phyloP scores from a whole-genome alignment of 2,329 filamentous ascomycete genomes.

The Ceratocystis harringtonii region DNA sequence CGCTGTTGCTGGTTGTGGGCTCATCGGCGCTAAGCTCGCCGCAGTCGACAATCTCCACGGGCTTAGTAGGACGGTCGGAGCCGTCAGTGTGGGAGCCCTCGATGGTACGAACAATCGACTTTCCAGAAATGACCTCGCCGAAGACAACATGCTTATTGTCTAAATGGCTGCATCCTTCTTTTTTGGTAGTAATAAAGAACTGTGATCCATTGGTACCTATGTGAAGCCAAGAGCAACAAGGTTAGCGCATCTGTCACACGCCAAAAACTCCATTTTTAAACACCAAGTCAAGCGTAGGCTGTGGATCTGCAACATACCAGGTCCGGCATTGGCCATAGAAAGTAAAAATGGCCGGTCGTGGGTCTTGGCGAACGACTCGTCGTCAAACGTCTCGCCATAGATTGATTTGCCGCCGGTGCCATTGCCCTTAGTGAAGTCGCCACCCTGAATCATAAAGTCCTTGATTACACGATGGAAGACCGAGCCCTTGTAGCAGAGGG shows the following conservation, averaged over 20 bases:
- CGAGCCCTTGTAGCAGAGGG: conserved; percentile 84
- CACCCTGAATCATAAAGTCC: conserved; percentile 96
- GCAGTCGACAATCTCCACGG: conserved; percentile 65
- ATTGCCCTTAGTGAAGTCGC: conserved; percentile 89
- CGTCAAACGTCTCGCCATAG: conserved; percentile 92
- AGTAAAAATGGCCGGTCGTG: conserved; percentile 87
- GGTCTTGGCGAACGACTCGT: conserved; percentile 87
- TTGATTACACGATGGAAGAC: conserved; percentile 95
- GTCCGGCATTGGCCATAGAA: conserved; percentile 95
- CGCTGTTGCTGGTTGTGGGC: conserved; percentile 50
- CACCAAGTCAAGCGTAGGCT: not conserved
- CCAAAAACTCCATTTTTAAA: not conserved
- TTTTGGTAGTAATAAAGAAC: conserved; percentile 93
- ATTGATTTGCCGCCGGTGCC: conserved; percentile 95
- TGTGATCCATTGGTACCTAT: conserved; percentile 86
- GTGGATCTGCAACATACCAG: conserved; percentile 41
- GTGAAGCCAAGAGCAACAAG: conserved; percentile 10
- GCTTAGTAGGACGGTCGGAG: conserved; percentile 62
- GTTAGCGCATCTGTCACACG: conserved; percentile 11
- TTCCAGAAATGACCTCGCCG: conserved; percentile 83
- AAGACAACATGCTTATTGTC: conserved; percentile 97
- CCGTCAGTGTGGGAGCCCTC: conserved; percentile 65
- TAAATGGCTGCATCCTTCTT: conserved; percentile 63
- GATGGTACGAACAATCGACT: conserved; percentile 76
- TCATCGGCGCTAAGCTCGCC: conserved; percentile 66